Evolutionary conservation across 768 basidiomycete genomes (phyloP), one percentile per base, ranked within the genome.

Genomic region (Russula vinacea): DNA sequence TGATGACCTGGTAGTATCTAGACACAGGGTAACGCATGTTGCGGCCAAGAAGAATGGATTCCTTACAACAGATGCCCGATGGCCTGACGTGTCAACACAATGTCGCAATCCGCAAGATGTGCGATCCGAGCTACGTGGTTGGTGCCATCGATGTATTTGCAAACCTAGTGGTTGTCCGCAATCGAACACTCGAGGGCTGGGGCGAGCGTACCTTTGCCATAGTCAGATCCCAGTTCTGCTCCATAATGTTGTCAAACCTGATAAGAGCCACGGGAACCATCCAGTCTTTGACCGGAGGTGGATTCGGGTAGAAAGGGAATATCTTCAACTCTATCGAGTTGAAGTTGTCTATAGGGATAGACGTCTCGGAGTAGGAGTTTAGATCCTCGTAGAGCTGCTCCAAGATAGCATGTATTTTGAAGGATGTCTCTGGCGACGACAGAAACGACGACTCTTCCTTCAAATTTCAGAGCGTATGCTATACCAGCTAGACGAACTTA

Each of bases 381-480:
- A 99, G 77, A 70, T 99, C 97, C 71, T 98, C 95, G 69, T 94
- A 98, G 1, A 99, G 80, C 71, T 98, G 95, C 75, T 99, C 96
- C 24, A 98, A 83, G 57, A 98, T 92, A 17, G 88, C 83, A 71
- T 89, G 83, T 37, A 94, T 83, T 3, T 85, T 81, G 42, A 82
- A 78, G 1, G 87, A 86, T 3, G 85, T 87, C 50, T 81, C 75
- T 0, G 87, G 79, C 10, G 84, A 85, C 0, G 95, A 96, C 39
- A 99, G 79, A 72, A 96, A 97, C 17, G 79, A 80, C 0, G 93
- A 92, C 75, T 98, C 95, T 80, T 94, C 85, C 92, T 94, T 66
- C 5, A 52, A 60, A 32, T 54, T 44, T 52, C 26, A 62, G 17
- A 40, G 32, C 1, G 33, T 10, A 45, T 49, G 26, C 22, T 8